Evolutionary conservation across 352 stramenopile species (phyloP).

Genomic region (Phytopythium boreale): DNA sequence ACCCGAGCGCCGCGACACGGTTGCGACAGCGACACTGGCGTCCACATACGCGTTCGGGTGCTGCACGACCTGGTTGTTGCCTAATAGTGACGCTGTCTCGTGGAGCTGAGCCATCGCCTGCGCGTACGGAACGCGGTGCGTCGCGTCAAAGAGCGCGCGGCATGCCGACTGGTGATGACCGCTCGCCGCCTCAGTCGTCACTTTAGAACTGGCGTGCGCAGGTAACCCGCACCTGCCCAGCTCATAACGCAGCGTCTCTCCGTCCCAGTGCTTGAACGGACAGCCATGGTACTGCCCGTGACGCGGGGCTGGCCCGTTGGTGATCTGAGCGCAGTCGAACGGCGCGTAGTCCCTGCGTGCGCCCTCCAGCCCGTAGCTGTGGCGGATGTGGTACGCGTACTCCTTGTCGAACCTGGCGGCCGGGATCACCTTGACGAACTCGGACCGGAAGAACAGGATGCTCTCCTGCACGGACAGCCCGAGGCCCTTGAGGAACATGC

Average conservation of each 20-base stretch:
- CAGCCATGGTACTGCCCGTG: constrained; percentile 80
- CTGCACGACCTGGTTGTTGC: constrained; percentile 16
- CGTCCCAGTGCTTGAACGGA: constrained; percentile 78
- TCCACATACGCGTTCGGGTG: constrained; percentile 62
- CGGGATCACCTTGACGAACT: constrained; percentile 64
- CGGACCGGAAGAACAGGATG: constrained; percentile 69
- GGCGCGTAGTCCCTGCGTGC: constrained; percentile 69
- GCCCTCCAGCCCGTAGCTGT: constrained; percentile 84
- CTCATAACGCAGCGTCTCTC: constrained; percentile 33
- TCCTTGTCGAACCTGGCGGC: constrained; percentile 74
- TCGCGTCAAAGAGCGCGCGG: constrained; percentile 40
- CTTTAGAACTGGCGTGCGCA: constrained; percentile 14
- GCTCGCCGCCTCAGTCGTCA: constrained; percentile 26
- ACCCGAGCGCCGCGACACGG: background rate
- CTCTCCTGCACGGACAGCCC: constrained; percentile 76
- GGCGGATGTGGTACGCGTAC: constrained; percentile 86
- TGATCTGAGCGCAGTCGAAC: constrained; percentile 57
- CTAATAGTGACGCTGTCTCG: background rate
- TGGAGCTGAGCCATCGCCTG: background rate
- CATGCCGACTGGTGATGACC: constrained; percentile 46
- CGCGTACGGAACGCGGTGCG: constrained; percentile 25
- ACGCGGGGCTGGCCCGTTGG: constrained; percentile 33
- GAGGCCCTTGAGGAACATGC: constrained; percentile 83
- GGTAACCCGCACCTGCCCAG: constrained; percentile 28
- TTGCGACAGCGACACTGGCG: constrained; percentile 19